These are phyloP conservation scores for Ophiostoma triangulosporum DNA, from an alignment of 2,329 filamentous ascomycete species.

Conservation along the genomic window DNA sequence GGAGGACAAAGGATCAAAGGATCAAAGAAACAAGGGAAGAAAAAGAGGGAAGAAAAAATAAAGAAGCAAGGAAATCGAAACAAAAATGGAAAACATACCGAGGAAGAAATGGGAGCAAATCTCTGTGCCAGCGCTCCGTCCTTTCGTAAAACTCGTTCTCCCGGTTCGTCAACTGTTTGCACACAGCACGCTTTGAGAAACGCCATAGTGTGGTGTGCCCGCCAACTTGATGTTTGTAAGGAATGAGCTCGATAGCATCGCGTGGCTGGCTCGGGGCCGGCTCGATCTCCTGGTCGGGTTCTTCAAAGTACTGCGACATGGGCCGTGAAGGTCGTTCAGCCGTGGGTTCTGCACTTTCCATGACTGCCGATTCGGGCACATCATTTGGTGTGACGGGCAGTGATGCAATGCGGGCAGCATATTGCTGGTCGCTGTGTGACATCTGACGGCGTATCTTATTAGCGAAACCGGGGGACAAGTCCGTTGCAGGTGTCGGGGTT, in stretches of 20 bases:
- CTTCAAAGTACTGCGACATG: slow-evolving; percentile 31
- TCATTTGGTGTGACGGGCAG: slow-evolving; percentile 16
- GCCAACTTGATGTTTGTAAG: slow-evolving; percentile 93
- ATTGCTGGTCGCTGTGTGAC: slow-evolving; percentile 10
- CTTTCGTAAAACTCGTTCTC: slow-evolving; percentile 99
- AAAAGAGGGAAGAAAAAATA: not conserved
- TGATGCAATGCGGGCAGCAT: slow-evolving; percentile 7
- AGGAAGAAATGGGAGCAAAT: slow-evolving; percentile 80
- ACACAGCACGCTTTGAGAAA: slow-evolving; percentile 88
- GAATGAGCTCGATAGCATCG: slow-evolving; percentile 88
- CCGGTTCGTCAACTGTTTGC: slow-evolving; percentile 94
- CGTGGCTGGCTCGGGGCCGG: slow-evolving; percentile 45
- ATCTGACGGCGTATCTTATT: slow-evolving; percentile 8
- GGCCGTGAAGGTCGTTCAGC: slow-evolving; percentile 24
- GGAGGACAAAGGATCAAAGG: no score
- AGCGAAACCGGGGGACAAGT: slow-evolving; percentile 1
- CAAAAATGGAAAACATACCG: slow-evolving; percentile 36
- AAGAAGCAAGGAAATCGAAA: slow-evolving; percentile 6
- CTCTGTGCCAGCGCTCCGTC: slow-evolving; percentile 79
- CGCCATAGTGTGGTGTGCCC: slow-evolving; percentile 94
- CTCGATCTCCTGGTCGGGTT: slow-evolving; percentile 38
- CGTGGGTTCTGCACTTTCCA: slow-evolving; percentile 21
- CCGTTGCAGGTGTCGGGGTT: not conserved
- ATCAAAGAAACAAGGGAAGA: not conserved
- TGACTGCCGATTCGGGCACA: slow-evolving; percentile 25